Percentiles rank a stretch among this genome's conserved stretches.
These are phyloP conservation scores for Trichoderma citrinoviride DNA, from an alignment of 2,329 filamentous ascomycete genomes.

Conservation along the genomic window DNA sequence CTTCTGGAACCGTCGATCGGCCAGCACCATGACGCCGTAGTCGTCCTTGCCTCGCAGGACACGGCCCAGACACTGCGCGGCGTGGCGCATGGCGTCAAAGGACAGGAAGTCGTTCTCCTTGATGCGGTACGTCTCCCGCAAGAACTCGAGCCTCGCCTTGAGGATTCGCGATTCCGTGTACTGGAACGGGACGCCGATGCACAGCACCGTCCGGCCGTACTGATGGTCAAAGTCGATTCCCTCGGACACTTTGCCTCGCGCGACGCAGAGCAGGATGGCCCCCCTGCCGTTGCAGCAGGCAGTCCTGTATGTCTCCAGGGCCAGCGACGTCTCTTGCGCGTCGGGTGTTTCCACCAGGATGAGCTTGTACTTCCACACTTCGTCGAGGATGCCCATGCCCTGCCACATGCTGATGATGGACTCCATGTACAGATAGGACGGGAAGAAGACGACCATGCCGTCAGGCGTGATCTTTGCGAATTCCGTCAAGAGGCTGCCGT, in stretches of 20 bases:
- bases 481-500: conserved; percentile 87
- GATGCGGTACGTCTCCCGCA: conserved; percentile 96
- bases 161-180: conserved; percentile 97
- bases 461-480: conserved; percentile 96
- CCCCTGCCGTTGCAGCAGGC: conserved; percentile 97
- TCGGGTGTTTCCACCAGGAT: conserved; percentile 98
- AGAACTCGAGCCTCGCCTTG: conserved; percentile 90
- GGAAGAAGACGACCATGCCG: conserved; percentile 98
- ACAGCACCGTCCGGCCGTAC: conserved; percentile 91
- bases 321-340: conserved; percentile 92
- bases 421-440: conserved; percentile 98
- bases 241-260: conserved; percentile 93
- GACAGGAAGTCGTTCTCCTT: conserved; percentile 96
- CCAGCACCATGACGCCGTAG: conserved; percentile 99
- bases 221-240: conserved; percentile 99
- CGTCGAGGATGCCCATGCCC: conserved; percentile 94
- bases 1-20: conserved; percentile 89
- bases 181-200: conserved; percentile 96
- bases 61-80: conserved; percentile 91
- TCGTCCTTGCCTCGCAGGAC: conserved; percentile 96
- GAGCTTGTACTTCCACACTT: conserved; percentile 98
- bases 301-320: conserved; percentile 93
- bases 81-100: conserved; percentile 99
- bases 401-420: conserved; percentile 99
- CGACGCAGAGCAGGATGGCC: conserved; percentile 89